phyloP scores from a whole-genome alignment of 2,329 filamentous ascomycete genomes.

The Chrysoporthe cubensis region DNA sequence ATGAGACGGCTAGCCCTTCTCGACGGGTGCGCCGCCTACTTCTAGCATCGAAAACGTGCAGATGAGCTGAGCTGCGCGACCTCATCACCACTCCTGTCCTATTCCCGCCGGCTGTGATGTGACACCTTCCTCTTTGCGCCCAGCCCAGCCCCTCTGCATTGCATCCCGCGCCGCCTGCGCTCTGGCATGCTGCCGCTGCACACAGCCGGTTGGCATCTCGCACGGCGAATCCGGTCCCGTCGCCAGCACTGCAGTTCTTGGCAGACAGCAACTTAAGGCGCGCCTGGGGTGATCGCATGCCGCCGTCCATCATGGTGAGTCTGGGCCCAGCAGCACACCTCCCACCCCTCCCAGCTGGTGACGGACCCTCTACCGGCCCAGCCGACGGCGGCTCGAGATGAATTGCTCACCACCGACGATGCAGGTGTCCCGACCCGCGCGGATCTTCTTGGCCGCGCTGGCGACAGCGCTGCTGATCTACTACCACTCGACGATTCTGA shows the following conservation, averaged over 20 bases:
- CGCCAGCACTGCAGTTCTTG: not conserved
- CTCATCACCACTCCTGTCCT: not conserved
- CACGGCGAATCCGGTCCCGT: not conserved
- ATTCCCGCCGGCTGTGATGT: not conserved
- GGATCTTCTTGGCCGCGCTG: slow-evolving; percentile 26
- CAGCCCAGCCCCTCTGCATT: not conserved
- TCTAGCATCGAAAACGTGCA: not conserved
- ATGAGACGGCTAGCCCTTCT: too few species aligned
- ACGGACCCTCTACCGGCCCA: not conserved
- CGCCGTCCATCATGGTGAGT: slow-evolving; percentile 11
- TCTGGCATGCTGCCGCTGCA: not conserved
- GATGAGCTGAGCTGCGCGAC: not conserved
- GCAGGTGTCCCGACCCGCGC: slow-evolving; percentile 21
- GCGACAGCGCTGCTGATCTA: slow-evolving; percentile 24
- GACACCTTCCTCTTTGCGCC: not conserved
- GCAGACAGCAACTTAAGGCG: not conserved
- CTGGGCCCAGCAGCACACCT: not conserved
- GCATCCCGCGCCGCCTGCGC: too few species aligned
- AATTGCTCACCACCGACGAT: slow-evolving; percentile 6
- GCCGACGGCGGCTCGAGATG: not conserved
- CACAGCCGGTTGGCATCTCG: not conserved
- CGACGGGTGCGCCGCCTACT: not conserved
- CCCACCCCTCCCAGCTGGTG: not conserved
- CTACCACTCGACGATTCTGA: slow-evolving; percentile 23
- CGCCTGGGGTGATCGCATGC: not conserved